These are phyloP conservation scores for Notholithocarpus densiflorus DNA, from an alignment of 306 rosid genomes.

Conservation along the genomic window DNA sequence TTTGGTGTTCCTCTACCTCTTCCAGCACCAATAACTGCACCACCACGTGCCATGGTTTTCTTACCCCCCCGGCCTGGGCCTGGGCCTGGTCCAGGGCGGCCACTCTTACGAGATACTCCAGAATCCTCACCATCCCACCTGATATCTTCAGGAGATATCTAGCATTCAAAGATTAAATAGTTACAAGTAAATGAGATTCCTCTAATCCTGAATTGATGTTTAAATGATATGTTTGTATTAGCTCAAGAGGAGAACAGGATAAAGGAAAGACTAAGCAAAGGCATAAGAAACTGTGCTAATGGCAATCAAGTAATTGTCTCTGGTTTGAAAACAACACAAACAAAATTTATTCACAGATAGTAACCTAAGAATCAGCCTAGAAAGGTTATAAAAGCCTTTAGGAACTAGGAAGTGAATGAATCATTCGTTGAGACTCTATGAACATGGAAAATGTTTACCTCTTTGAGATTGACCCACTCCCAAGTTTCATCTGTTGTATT, in stretches of 20 bases:
- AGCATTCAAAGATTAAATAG: slow-evolving; percentile 19
- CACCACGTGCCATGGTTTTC: slow-evolving; percentile 56
- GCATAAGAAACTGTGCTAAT: not conserved
- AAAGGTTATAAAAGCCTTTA: too few species aligned
- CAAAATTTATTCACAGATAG: too few species aligned
- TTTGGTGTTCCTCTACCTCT: slow-evolving; percentile 76
- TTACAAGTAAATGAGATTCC: not conserved
- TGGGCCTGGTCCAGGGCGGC: slow-evolving; percentile 54
- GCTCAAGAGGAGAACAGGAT: not conserved
- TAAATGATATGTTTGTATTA: not conserved
- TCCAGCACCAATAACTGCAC: slow-evolving; percentile 59
- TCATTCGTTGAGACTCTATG: not conserved
- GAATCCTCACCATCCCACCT: slow-evolving; percentile 75
- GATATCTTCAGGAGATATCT: slow-evolving; percentile 80
- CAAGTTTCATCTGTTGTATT: slow-evolving; percentile 49
- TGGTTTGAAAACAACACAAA: not conserved
- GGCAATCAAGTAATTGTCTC: not conserved
- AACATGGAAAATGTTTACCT: slow-evolving; percentile 31
- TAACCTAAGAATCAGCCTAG: too few species aligned
- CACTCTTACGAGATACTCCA: slow-evolving; percentile 46
- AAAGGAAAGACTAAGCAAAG: not conserved
- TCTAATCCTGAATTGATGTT: not conserved
- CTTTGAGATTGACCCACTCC: slow-evolving; percentile 64
- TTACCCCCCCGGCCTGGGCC: slow-evolving; percentile 67
- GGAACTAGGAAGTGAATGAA: not conserved